These are phyloP conservation scores for Scheffersomyces cryptocercus DNA, from an alignment of 1,139 yeast genomes.

Conservation along the genomic window DNA sequence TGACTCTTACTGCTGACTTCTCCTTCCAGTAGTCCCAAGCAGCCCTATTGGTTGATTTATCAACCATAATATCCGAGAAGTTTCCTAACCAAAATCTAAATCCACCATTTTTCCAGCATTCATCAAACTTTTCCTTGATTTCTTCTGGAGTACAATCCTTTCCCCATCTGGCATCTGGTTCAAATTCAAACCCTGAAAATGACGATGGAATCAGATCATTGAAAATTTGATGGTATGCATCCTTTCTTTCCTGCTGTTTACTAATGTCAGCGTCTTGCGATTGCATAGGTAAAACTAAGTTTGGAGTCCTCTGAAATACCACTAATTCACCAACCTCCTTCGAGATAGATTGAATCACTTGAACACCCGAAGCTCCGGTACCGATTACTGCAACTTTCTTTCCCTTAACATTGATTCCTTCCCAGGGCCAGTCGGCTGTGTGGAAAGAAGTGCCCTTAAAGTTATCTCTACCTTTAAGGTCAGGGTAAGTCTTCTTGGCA, in stretches of 20 bases:
- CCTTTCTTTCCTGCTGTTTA: constrained; percentile 1
- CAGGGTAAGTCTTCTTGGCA: not conserved
- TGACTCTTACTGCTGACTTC: constrained; percentile 16
- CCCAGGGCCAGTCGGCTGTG: constrained; percentile 3
- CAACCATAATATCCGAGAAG: constrained; percentile 14
- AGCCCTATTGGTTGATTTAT: constrained; percentile 16
- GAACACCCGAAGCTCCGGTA: constrained; percentile 49
- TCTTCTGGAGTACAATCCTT: constrained; percentile 1
- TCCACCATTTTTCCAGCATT: not conserved
- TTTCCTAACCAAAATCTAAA: constrained; percentile 1
- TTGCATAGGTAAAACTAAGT: constrained; percentile 2
- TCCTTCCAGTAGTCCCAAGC: constrained; percentile 24
- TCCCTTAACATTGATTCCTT: constrained; percentile 17
- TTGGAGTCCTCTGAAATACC: constrained; percentile 1
- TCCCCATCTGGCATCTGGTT: not conserved
- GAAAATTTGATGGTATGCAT: not conserved
- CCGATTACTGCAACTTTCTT: constrained; percentile 41
- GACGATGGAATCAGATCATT: not conserved
- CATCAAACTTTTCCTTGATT: not conserved
- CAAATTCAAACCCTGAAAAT: constrained; percentile 1
- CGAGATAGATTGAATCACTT: constrained; percentile 25
- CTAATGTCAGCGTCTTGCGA: not conserved
- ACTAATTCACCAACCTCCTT: constrained; percentile 1
- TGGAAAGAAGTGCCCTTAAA: constrained; percentile 1
- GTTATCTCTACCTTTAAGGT: not conserved